These are phyloP conservation scores for Hemisphaericaspora lyxosophila DNA, from an alignment of 1,139 yeast genomes.

Conservation along the genomic window DNA sequence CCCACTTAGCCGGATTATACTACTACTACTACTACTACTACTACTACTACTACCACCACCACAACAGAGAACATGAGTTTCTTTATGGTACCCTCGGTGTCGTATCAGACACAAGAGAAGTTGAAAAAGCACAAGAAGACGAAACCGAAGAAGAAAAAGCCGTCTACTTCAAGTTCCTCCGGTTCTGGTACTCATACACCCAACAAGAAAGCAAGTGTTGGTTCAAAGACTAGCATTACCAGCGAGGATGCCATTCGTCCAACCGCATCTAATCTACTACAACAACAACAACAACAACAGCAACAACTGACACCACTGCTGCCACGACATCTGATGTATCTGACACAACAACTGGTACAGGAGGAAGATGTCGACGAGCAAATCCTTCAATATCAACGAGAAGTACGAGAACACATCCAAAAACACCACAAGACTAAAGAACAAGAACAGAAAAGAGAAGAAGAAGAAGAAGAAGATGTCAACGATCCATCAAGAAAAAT, in stretches of 20 bases:
- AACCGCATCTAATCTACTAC: not conserved
- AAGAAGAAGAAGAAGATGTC: not conserved
- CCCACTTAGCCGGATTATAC: no score
- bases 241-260: not conserved
- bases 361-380: not conserved
- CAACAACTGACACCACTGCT: no score
- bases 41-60: no score
- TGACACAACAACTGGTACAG: not conserved
- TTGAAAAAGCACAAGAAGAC: constrained; percentile 19
- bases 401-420: not conserved
- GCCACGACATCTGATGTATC: no score
- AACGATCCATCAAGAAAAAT: constrained; percentile 3
- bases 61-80: no score
- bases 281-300: not conserved
- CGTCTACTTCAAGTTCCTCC: not conserved
- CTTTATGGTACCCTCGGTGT: constrained; percentile 31
- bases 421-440: not conserved
- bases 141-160: constrained; percentile 11
- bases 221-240: not conserved
- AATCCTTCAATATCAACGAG: not conserved
- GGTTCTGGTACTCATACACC: constrained; percentile 1
- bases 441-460: not conserved
- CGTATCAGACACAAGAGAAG: constrained; percentile 35
- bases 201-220: not conserved
- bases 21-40: no score